Evolutionary conservation across 2,329 filamentous ascomycete genomes (phyloP), one percentile per base, ranked within the genome.

Genomic region (Xylariales sp.): DNA sequence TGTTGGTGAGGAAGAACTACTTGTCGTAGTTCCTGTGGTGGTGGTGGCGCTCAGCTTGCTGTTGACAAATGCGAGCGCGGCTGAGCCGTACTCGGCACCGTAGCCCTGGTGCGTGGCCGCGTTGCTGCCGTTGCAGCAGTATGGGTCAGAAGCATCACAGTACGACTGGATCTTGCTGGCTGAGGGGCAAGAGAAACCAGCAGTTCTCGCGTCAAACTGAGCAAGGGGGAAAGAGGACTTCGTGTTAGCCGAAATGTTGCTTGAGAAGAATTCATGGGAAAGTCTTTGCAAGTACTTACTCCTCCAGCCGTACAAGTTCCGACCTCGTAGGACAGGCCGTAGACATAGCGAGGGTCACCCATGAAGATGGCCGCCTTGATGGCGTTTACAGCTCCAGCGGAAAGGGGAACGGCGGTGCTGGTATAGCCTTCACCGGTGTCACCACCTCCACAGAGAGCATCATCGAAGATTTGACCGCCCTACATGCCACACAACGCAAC

Each of bases 71-170:
- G 63, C 46, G 28, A 83, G 53, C 2, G 79, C 80, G 49, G 78
- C 63, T 6, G 66, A 53, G 2, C 79, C 79, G 43, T 85, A 84
- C 48, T 75, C 74, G 43, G 61, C 67, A n/a, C 76, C 78, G 42
- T 85, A 84, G 34, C 76, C 70, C 54, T 81, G 74, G 56, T 83
- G 80, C 6, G 72, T 67, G 49, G 73, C 71, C 18, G 69, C 65
- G 42, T 83, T 67, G 49, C 70, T 79, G 33, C 80, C 81, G 29
- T 72, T 79, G 59, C 78, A 84, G 68, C 81, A 84, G 61, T 80
- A 83, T 0, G 78, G 78, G 45, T 84, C 80, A 4, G 72, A 52
- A 5, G 70, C 61, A 48, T 85, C 80, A 56, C 81, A 84, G 66
- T 83, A 84, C 5, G 75, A 78, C 60, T 81, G 64, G 48, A 83